Conservation (phyloP, 257 asterid species). For the Solanum stenotomum region DNA sequence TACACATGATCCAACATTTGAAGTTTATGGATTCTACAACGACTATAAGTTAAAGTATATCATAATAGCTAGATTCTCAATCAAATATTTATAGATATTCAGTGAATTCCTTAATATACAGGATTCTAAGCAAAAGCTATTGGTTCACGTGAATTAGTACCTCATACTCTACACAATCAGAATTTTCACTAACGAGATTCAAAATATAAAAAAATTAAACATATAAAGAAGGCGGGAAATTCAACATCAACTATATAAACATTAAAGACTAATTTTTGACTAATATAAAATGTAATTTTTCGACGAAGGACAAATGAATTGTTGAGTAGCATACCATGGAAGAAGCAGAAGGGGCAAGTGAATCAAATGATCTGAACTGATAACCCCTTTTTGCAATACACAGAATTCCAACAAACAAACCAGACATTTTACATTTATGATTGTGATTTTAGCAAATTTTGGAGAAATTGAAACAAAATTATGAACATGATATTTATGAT, state of each 20-base stretch:
- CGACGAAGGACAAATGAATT: constrained; percentile 9
- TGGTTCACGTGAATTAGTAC: not conserved
- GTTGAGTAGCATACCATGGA: not conserved
- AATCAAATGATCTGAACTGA: constrained; percentile 21
- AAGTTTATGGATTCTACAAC: not conserved
- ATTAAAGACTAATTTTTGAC: not conserved
- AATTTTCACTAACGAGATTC: not conserved
- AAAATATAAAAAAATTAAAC: not conserved
- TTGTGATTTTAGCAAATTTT: not conserved
- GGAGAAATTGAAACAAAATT: not conserved
- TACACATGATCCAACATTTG: not conserved
- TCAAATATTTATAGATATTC: no score
- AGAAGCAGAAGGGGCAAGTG: constrained; percentile 1
- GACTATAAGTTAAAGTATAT: no score
- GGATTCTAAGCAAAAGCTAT: no score
- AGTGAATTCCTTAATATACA: no score
- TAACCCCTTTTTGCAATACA: constrained; percentile 44
- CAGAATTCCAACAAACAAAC: constrained; percentile 55
- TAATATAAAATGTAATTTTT: not conserved
- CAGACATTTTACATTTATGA: constrained; percentile 46
- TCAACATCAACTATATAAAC: not conserved
- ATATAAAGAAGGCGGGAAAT: not conserved
- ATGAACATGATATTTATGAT: not conserved
- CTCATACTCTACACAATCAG: not conserved
- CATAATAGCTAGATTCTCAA: not conserved